Percentiles rank a stretch among this genome's conserved stretches.
Evolutionary conservation across 768 basidiomycete genomes (phyloP).

Genomic region (Phylloporus rhodoxanthus): DNA sequence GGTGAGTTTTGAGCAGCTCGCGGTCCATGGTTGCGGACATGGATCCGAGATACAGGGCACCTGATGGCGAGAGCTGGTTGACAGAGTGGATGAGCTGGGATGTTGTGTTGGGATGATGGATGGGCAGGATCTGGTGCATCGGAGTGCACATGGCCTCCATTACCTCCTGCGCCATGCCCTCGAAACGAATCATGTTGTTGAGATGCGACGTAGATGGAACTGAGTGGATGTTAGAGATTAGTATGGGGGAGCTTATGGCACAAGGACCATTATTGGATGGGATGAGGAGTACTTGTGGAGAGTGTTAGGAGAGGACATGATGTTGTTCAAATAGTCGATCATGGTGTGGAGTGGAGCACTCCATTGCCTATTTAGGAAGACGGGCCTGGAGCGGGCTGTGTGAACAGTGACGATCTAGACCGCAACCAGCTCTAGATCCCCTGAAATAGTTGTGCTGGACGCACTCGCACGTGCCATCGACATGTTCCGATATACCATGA

Average conservation of each 20-base stretch:
- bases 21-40: conserved; percentile 54
- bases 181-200: conserved; percentile 74
- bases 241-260: conserved; percentile 1
- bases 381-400: conserved; percentile 17
- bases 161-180: conserved; percentile 65
- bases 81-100: conserved; percentile 19
- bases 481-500: not conserved
- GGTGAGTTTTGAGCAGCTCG: conserved; percentile 43
- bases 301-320: conserved; percentile 11
- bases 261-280: conserved; percentile 1
- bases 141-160: conserved; percentile 83
- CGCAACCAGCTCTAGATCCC: not conserved
- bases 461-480: no score
- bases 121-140: conserved; percentile 65
- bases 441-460: no score
- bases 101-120: conserved; percentile 23
- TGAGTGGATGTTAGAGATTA: not conserved
- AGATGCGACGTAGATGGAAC: not conserved
- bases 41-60: conserved; percentile 66
- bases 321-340: conserved; percentile 27
- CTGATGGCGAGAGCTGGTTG: conserved; percentile 24
- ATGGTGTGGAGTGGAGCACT: conserved; percentile 14
- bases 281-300: not conserved
- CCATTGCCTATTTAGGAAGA: conserved; percentile 22
- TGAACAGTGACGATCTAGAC: conserved; percentile 22